Evolutionary conservation across 106 monocot genomes (phyloP), one percentile per base, ranked within the genome.

Genomic region (Allium cepa): DNA sequence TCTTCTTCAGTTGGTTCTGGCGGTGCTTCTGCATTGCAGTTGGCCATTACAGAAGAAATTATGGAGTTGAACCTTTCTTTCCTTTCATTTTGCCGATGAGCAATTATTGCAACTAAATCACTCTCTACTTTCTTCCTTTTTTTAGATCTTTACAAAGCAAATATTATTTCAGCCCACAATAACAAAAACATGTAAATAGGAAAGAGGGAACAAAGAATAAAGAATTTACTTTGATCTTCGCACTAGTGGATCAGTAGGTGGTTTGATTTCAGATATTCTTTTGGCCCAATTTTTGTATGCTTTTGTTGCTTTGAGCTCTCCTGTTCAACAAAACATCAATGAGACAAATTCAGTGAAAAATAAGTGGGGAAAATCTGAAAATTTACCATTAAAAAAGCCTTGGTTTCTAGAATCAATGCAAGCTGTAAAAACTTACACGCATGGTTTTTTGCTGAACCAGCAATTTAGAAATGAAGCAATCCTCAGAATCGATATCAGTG

Each of bases 1-100:
- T 99, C 99, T 78, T 93, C 90, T 67, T 99, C 99, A 26, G 84
- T 75, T 14, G 93, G 99, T 65, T 99, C 99, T 63, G 66, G 59
- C 3, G 62, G 17, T 4, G 69, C 74, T 4, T 71, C 66, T 0
- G 77, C 70, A 28, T 72, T 71, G 26, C 77, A 72, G 26, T 90
- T 84, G 14, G 79, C 75, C 27, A 90, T 75, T 26, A 99, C 72
- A 14, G 93, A 93, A 62, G 87, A 83, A 9, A 99, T 74, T 27
- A 90, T 50, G 7, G 99, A 93, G 58, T 90, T 72, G 59, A 99
- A 85, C 64, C 80, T 80, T 27, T 85, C 81, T 75, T 85, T 87
- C 68, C 99, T 78, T 52, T 83, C 51, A 55, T 53, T 76, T 27
- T 75, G 74, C 3, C 99, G 82, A 66, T 93, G 82, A 46, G 75